These are phyloP conservation scores for Penicillium longicatenatum DNA, from an alignment of 495 filamentous ascomycete species.

Conservation along the genomic window DNA sequence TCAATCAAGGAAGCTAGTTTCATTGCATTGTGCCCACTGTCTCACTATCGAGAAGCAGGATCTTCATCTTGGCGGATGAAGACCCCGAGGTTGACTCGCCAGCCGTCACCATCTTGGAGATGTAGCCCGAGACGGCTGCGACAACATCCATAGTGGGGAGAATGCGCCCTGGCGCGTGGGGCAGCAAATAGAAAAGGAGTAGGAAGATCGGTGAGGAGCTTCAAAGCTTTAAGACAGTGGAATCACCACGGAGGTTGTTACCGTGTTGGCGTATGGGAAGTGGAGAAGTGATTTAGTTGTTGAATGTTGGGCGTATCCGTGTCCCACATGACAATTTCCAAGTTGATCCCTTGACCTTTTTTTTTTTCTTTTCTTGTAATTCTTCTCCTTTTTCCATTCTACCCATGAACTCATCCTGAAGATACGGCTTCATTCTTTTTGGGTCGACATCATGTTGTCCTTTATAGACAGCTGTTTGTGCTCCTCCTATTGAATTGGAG, in stretches of 20 bases:
- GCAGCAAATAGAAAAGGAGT: constrained; percentile 6
- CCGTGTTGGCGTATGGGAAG: constrained; percentile 13
- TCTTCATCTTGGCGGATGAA: constrained; percentile 96
- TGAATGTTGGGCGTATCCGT: constrained; percentile 31
- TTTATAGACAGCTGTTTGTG: constrained; percentile 78
- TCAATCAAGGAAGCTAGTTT: constrained; percentile 5
- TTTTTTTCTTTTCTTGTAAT: constrained; percentile 14
- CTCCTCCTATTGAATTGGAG: constrained; percentile 7
- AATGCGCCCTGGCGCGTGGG: constrained; percentile 14
- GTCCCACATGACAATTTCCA: constrained; percentile 30
- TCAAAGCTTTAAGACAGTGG: not conserved
- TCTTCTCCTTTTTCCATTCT: constrained; percentile 63
- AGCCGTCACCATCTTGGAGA: constrained; percentile 93
- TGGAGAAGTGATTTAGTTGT: constrained; percentile 25
- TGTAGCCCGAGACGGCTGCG: constrained; percentile 88
- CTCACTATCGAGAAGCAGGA: constrained; percentile 90
- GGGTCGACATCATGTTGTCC: constrained; percentile 67
- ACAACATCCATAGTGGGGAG: constrained; percentile 79
- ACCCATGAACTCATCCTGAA: constrained; percentile 43
- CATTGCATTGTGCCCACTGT: constrained; percentile 62
- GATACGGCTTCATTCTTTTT: constrained; percentile 17
- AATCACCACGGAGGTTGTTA: constrained; percentile 6
- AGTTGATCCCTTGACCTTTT: constrained; percentile 14
- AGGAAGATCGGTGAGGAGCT: not conserved
- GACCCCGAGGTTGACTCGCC: constrained; percentile 70